Percentiles rank a stretch among this genome's conserved stretches.
These are phyloP conservation scores for Clavispora santaluciae DNA, from an alignment of 805 yeast genomes.

Conservation along the genomic window DNA sequence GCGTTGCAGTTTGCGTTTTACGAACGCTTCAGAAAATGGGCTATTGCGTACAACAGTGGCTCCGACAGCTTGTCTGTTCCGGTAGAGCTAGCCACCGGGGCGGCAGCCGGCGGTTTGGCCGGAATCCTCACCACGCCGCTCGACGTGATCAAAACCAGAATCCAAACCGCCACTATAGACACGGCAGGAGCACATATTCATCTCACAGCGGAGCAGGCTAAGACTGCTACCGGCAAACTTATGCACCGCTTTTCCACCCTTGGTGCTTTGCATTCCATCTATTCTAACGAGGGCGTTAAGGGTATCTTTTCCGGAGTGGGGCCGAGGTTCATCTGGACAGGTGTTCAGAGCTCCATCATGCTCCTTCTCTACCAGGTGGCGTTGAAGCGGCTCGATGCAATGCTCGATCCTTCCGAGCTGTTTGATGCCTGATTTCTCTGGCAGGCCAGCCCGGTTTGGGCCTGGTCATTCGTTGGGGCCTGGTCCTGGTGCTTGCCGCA, in stretches of 20 bases:
- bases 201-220: conserved; percentile 11
- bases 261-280: conserved; percentile 40
- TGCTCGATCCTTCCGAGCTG: conserved; percentile 2
- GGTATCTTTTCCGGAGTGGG: conserved; percentile 94
- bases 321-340: conserved; percentile 95
- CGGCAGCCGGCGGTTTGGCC: conserved; percentile 92
- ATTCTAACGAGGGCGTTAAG: conserved; percentile 64
- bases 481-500: too few relatives aligned
- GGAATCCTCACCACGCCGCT: conserved; percentile 86
- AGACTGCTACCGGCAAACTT: conserved; percentile 3
- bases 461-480: too few relatives aligned
- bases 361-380: conserved; percentile 78
- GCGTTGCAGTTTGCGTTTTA: conserved; percentile 95
- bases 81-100: conserved; percentile 81
- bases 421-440: not conserved
- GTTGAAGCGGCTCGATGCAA: conserved; percentile 47
- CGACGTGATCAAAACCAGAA: conserved; percentile 87
- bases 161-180: conserved; percentile 73
- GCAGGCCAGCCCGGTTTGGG: too few relatives aligned
- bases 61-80: conserved; percentile 47
- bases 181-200: conserved; percentile 10
- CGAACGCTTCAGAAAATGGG: conserved; percentile 69
- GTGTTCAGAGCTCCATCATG: conserved; percentile 93
- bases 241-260: conserved; percentile 23
- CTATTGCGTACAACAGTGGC: conserved; percentile 36